Evolutionary conservation across 148 eudicot genomes (phyloP).

Genomic region (Cornus florida): DNA sequence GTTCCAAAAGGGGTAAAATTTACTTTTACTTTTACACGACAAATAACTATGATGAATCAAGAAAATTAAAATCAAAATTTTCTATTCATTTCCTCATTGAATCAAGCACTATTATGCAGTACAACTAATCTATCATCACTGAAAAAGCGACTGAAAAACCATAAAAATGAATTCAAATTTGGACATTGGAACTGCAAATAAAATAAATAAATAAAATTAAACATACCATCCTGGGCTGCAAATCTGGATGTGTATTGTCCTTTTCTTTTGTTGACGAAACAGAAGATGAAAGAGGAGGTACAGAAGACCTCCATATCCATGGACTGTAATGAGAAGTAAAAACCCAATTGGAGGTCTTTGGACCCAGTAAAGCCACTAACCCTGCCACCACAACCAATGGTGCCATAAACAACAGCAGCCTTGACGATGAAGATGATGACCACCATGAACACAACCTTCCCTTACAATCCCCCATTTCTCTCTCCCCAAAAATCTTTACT

Average conservation of each 20-base stretch:
- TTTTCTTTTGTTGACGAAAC: slow-evolving; percentile 2
- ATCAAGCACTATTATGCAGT: too few relatives aligned
- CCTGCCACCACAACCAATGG: slow-evolving; percentile 31
- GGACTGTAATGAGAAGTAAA: slow-evolving; percentile 11
- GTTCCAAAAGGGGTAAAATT: too few relatives aligned
- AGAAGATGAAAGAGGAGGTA: background rate
- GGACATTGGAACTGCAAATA: too few relatives aligned
- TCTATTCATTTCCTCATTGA: too few relatives aligned
- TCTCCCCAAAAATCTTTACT: background rate
- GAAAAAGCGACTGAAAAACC: too few relatives aligned
- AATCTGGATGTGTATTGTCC: background rate
- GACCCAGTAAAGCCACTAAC: slow-evolving; percentile 21
- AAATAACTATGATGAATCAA: too few relatives aligned
- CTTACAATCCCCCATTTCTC: slow-evolving; percentile 20
- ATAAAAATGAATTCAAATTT: too few relatives aligned
- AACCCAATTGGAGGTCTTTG: slow-evolving; percentile 19
- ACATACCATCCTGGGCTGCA: background rate
- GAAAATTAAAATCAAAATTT: too few relatives aligned
- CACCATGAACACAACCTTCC: slow-evolving; percentile 18
- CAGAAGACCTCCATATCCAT: slow-evolving; percentile 17
- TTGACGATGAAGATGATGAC: slow-evolving; percentile 26
- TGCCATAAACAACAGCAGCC: slow-evolving; percentile 23
- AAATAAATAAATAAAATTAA: too few relatives aligned
- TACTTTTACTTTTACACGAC: too few relatives aligned
- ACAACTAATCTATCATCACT: too few relatives aligned